Percentiles rank a stretch among this genome's conserved stretches.
These are phyloP conservation scores for Cryptosporidium sp. DNA, from an alignment of 169 alveolate species.

Conservation along the genomic window DNA sequence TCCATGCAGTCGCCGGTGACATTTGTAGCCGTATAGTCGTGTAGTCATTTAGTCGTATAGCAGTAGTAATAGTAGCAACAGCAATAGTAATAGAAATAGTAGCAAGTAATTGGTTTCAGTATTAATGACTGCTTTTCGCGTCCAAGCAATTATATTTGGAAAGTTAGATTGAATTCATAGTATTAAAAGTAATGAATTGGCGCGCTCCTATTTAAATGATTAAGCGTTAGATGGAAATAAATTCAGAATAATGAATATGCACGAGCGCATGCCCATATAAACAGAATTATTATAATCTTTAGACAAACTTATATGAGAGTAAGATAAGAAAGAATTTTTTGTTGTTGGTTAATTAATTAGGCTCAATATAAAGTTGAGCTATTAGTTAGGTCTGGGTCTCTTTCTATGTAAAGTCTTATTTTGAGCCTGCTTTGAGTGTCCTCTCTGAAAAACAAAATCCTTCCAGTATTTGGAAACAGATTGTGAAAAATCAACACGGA, in stretches of 20 bases:
- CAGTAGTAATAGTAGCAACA: too few relatives aligned
- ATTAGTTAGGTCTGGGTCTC: not conserved
- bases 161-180: too few relatives aligned
- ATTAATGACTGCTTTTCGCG: too few relatives aligned
- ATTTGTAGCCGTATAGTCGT: too few relatives aligned
- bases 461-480: constrained; percentile 86
- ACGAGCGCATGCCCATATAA: not conserved
- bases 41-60: too few relatives aligned
- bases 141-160: too few relatives aligned
- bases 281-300: too few relatives aligned
- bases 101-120: too few relatives aligned
- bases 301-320: not conserved
- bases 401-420: not conserved
- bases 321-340: not conserved
- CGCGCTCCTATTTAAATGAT: not conserved
- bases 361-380: not conserved
- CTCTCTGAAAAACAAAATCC: not conserved
- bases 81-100: too few relatives aligned
- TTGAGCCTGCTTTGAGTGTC: not conserved
- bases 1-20: too few relatives aligned
- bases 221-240: not conserved
- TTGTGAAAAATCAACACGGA: constrained; percentile 91
- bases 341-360: not conserved
- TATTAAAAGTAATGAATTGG: not conserved
- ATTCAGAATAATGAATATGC: not conserved